phyloP scores from a whole-genome alignment of 352 stramenopile species.

The Phytophthora ohioensis region DNA sequence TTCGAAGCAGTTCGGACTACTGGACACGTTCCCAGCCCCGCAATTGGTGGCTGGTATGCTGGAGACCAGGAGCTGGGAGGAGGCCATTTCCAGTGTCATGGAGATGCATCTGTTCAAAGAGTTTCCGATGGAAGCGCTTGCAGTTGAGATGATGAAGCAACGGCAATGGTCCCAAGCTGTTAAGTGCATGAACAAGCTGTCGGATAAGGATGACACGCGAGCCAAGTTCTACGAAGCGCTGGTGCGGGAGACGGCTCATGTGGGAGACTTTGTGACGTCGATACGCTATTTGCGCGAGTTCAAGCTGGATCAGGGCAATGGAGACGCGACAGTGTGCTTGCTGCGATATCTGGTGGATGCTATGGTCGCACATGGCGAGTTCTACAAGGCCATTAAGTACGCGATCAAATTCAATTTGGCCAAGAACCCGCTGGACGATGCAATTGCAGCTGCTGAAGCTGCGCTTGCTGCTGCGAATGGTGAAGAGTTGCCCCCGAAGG shows the following conservation, averaged over 20 bases:
- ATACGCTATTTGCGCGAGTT: slow-evolving; percentile 81
- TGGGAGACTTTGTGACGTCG: slow-evolving; percentile 77
- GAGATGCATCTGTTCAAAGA: slow-evolving; percentile 77
- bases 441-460: slow-evolving; percentile 39
- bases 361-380: slow-evolving; percentile 74
- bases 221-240: slow-evolving; percentile 61
- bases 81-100: slow-evolving; percentile 78
- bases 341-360: slow-evolving; percentile 68
- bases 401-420: slow-evolving; percentile 83
- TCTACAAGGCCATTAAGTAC: slow-evolving; percentile 93
- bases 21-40: slow-evolving; percentile 69
- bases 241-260: slow-evolving; percentile 61
- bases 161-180: slow-evolving; percentile 73
- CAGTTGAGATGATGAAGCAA: slow-evolving; percentile 72
- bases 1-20: slow-evolving; percentile 80
- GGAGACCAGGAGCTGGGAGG: slow-evolving; percentile 70
- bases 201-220: slow-evolving; percentile 47
- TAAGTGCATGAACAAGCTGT: slow-evolving; percentile 86
- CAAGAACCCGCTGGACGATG: slow-evolving; percentile 45
- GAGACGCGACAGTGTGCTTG: slow-evolving; percentile 46
- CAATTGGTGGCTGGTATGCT: slow-evolving; percentile 79
- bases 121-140: slow-evolving; percentile 73
- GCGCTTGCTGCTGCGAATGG: slow-evolving; percentile 37
- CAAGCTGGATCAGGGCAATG: slow-evolving; percentile 63
- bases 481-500: slow-evolving; percentile 13